These are phyloP conservation scores for Microcyclospora pomicola DNA, from an alignment of 2,329 filamentous ascomycete species.

Conservation along the genomic window DNA sequence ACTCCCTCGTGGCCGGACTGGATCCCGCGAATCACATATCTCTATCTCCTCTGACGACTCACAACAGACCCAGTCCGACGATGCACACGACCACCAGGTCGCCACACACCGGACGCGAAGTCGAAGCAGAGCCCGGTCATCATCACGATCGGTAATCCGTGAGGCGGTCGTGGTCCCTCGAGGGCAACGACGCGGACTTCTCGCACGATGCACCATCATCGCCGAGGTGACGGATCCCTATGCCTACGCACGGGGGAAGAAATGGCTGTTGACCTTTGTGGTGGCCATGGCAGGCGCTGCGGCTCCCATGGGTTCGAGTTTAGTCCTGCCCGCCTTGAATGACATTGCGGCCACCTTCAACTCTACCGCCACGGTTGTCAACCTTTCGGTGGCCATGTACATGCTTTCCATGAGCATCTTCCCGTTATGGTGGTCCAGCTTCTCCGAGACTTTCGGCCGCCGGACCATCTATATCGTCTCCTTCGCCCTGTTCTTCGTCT, in stretches of 20 bases:
- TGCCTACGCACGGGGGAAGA: constrained; percentile 57
- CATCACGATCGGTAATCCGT: constrained; percentile 11
- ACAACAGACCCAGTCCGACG: constrained; percentile 12
- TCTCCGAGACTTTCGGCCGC: constrained; percentile 57
- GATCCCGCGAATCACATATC: constrained; percentile 5
- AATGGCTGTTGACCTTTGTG: constrained; percentile 73
- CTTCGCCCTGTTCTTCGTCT: constrained; percentile 58
- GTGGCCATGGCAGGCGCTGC: constrained; percentile 64
- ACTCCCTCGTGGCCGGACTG: constrained; percentile 1
- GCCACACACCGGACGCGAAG: constrained; percentile 13
- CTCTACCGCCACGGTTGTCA: constrained; percentile 51
- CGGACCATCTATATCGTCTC: constrained; percentile 67
- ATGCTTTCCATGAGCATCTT: constrained; percentile 72
- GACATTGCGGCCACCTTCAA: constrained; percentile 50
- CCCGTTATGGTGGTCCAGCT: constrained; percentile 75
- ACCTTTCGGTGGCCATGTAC: constrained; percentile 64
- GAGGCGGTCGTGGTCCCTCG: constrained; percentile 35
- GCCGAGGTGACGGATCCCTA: constrained; percentile 68
- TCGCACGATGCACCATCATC: constrained; percentile 56
- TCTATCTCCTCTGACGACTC: constrained; percentile 10
- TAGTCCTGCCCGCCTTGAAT: constrained; percentile 62
- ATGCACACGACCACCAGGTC: constrained; percentile 17
- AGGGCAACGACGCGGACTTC: constrained; percentile 52
- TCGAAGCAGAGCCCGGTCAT: constrained; percentile 15
- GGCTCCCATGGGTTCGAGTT: constrained; percentile 70